Evolutionary conservation across 345 rosid genomes (phyloP), one percentile per base, ranked within the genome.

Genomic region (Lumnitzera littorea): DNA sequence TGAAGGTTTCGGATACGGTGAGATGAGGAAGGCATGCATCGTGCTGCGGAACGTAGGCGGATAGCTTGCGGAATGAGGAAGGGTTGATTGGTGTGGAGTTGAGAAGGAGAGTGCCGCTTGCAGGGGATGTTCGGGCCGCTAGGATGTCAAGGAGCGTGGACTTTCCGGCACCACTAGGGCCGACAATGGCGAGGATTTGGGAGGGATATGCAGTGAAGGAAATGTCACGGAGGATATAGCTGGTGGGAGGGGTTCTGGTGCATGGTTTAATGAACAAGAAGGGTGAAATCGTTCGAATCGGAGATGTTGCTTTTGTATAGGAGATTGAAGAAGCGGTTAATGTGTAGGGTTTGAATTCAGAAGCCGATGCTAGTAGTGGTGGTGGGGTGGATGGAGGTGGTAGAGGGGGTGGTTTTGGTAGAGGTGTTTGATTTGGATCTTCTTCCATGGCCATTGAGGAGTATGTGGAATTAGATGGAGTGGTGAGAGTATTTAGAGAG

Each of bases 91-190:
- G 91, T 51, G 78, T 48, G 27, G 89, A 81, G 71, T 89, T 87
- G 63, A 92, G 83, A 25, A 82, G 75, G 62, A 92, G 75, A 25
- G 75, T 58, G 49, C 98, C 98, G 11, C 60, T 62, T n/a, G 96
- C 72, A 4, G 98, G 89, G 5, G 96, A 79, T 15, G 85, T 87
- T 60, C 88, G 75, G 11, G 96, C 81, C 2, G 98, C 96, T 17
- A 92, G 76, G 52, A 92, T 92, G 72, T 92, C 98, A 3, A 92
- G 94, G 27, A 92, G 94, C 27, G 98, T 87, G 48, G 98, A 92
- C 70, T 92, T 92, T 27, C 96, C 98, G 10, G 96, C 96, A n/a
- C 96, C 96, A 43, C 94, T 87, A 0, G 96, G 98, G 62, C 98
- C 98, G 51, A 92, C 98, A 9, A 92, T 59, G 77, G 98, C 98